Conservation (phyloP, 2,329 filamentous ascomycete species). For the Fusarium oxysporum region DNA sequence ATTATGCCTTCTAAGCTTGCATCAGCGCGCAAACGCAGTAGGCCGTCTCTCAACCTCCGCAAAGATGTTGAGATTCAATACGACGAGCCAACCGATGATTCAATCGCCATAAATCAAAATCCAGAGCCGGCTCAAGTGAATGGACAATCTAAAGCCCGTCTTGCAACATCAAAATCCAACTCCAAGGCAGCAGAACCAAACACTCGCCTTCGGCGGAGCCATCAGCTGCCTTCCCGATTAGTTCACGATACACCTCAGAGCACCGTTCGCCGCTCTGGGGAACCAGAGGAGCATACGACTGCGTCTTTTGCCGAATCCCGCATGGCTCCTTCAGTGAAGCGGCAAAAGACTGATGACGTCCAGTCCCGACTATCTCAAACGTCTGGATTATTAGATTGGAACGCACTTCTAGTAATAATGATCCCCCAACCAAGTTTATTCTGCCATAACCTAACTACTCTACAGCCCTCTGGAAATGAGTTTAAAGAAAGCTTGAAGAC, state of each 20-base stretch:
- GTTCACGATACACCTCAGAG: not conserved
- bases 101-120: too few relatives aligned
- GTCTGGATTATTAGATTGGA: not conserved
- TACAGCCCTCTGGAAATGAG: not conserved
- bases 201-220: not conserved
- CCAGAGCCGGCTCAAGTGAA: not conserved
- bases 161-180: not conserved
- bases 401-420: not conserved
- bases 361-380: fast-evolving
- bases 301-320: not conserved
- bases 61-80: not conserved
- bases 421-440: fast-evolving
- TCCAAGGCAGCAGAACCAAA: not conserved
- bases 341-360: not conserved
- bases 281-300: not conserved
- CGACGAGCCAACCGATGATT: too few relatives aligned
- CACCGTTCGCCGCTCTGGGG: not conserved
- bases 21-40: too few relatives aligned
- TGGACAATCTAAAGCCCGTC: not conserved
- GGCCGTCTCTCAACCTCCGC: too few relatives aligned
- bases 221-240: not conserved
- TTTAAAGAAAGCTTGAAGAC: not conserved
- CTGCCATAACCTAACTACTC: not conserved
- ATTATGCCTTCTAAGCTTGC: too few relatives aligned
- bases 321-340: not conserved